A percentile compares a stretch with the other conserved stretches of the same genome.
Evolutionary conservation across 345 rosid species (phyloP).

Genomic region (Zanthoxylum bungeanum): DNA sequence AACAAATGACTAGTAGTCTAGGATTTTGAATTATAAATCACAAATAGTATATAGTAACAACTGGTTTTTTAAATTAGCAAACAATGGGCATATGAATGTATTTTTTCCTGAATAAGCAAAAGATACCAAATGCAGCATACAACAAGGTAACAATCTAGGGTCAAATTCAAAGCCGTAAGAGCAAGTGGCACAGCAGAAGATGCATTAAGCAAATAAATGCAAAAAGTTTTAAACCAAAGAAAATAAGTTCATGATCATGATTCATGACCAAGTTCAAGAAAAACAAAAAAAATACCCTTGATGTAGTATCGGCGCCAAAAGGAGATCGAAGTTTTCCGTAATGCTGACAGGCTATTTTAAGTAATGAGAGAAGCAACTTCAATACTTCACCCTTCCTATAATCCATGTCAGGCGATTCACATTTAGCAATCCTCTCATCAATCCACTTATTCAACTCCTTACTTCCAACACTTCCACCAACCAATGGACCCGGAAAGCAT

Average conservation of each 20-base stretch:
- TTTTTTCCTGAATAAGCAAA: not conserved
- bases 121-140: not conserved
- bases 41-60: not conserved
- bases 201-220: too few species aligned
- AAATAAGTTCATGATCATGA: not conserved
- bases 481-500: slow-evolving; percentile 43
- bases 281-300: slow-evolving; percentile 17
- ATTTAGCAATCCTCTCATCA: slow-evolving; percentile 37
- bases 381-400: slow-evolving; percentile 17
- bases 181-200: not conserved
- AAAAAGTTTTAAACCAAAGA: too few species aligned
- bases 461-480: slow-evolving; percentile 41
- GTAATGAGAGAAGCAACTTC: slow-evolving; percentile 34
- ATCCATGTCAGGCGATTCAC: slow-evolving; percentile 16
- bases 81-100: not conserved
- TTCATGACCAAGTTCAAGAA: not conserved
- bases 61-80: not conserved
- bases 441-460: slow-evolving; percentile 46
- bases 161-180: not conserved
- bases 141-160: not conserved
- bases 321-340: slow-evolving; percentile 46
- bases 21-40: not conserved
- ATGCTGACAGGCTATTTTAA: slow-evolving; percentile 35
- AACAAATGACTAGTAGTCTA: not conserved
- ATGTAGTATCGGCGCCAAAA: slow-evolving; percentile 30